Conservation (phyloP, 2,329 filamentous ascomycete genomes). For the Metarhizium guizhouense region DNA sequence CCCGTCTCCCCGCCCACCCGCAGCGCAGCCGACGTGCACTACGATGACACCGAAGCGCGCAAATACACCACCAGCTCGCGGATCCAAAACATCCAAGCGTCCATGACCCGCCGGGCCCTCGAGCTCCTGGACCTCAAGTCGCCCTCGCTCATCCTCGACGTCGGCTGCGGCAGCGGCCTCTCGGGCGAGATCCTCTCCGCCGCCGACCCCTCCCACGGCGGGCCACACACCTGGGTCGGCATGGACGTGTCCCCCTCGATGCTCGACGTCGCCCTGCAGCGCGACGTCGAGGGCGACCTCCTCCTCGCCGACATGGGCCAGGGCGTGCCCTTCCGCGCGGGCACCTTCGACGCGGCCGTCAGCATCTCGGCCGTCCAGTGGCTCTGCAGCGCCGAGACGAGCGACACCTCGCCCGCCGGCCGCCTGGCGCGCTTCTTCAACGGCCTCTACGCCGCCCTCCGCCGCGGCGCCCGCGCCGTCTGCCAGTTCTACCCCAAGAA, state of each 20-base stretch:
- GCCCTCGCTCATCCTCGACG: constrained; percentile 84
- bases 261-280: constrained; percentile 87
- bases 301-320: constrained; percentile 92
- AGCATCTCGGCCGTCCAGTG: constrained; percentile 96
- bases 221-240: constrained; percentile 91
- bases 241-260: constrained; percentile 95
- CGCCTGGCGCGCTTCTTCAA: constrained; percentile 83
- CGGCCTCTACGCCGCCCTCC: constrained; percentile 75
- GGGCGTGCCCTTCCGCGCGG: constrained; percentile 85
- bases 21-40: constrained; percentile 92
- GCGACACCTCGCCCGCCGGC: constrained; percentile 71
- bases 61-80: constrained; percentile 97
- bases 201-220: constrained; percentile 59
- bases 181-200: constrained; percentile 87
- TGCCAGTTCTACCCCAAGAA: constrained; percentile 99
- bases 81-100: constrained; percentile 89
- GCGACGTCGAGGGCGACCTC: constrained; percentile 90
- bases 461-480: constrained; percentile 78
- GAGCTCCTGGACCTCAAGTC: constrained; percentile 73
- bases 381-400: constrained; percentile 92
- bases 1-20: background rate
- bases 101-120: constrained; percentile 89
- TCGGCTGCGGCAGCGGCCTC: constrained; percentile 93
- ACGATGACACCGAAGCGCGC: constrained; percentile 88
- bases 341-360: constrained; percentile 89